Conservation (phyloP, 805 yeast species). For the Metschnikowia lunata region DNA sequence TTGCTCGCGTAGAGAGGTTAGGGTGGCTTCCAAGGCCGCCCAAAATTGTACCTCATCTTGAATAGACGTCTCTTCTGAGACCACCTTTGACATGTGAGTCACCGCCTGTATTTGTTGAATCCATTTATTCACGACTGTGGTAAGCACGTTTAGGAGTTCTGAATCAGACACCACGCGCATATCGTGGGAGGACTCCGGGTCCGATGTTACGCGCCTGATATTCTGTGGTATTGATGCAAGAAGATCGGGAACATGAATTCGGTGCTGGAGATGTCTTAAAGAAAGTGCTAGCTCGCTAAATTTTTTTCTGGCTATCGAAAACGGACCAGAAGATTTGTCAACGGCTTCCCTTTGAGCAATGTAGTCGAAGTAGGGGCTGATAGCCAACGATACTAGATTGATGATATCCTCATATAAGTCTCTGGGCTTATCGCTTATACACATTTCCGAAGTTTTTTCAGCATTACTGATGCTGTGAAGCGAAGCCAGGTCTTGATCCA, state of each 20-base stretch:
- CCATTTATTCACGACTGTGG: constrained; percentile 71
- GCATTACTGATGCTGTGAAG: too few relatives aligned
- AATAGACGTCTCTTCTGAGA: constrained; percentile 49
- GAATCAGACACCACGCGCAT: constrained; percentile 36
- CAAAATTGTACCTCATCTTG: constrained; percentile 74
- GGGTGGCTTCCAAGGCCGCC: constrained; percentile 63
- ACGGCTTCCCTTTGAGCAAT: constrained; percentile 16
- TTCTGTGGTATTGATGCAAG: constrained; percentile 47
- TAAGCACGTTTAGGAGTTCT: constrained; percentile 61
- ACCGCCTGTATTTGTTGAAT: constrained; percentile 55
- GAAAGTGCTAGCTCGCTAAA: constrained; percentile 66
- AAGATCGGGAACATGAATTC: constrained; percentile 66
- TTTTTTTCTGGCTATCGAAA: constrained; percentile 43
- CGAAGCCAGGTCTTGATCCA: background rate
- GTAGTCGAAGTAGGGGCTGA: constrained; percentile 66
- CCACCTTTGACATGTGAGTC: constrained; percentile 49
- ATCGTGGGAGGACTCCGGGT: constrained; percentile 31
- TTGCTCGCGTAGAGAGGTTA: constrained; percentile 55
- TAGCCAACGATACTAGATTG: constrained; percentile 56
- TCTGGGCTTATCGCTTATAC: background rate
- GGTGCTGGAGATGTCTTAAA: constrained; percentile 61
- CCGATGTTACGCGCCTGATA: constrained; percentile 22
- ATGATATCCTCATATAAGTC: constrained; percentile 31
- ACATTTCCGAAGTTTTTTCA: background rate
- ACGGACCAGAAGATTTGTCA: constrained; percentile 8